Conservation (phyloP, 139 green algal genomes). For the Asterochloris sp. region DNA sequence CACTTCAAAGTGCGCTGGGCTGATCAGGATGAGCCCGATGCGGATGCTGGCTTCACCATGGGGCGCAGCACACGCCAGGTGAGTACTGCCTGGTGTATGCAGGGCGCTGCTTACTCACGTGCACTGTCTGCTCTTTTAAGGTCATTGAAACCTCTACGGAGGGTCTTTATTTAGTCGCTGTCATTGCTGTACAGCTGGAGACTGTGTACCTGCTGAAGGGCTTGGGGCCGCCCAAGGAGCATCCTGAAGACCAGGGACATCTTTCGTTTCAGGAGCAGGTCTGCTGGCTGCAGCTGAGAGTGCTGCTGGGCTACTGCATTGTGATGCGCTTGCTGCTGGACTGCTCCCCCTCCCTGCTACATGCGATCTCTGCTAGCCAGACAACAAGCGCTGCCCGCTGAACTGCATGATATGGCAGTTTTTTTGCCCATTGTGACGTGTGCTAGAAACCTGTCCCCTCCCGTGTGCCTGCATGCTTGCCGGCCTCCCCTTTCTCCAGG, state of each 20-base stretch:
- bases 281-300: background rate
- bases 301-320: too few relatives aligned
- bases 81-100: background rate
- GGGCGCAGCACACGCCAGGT: slow-evolving; percentile 2
- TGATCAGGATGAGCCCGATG: background rate
- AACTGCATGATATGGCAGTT: too few relatives aligned
- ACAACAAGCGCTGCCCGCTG: too few relatives aligned
- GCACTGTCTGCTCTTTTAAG: too few relatives aligned
- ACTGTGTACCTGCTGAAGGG: slow-evolving; percentile 30
- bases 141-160: too few relatives aligned
- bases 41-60: slow-evolving; percentile 1
- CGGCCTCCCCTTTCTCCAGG: background rate
- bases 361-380: too few relatives aligned
- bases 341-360: too few relatives aligned
- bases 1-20: background rate
- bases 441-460: background rate
- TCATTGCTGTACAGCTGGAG: slow-evolving; percentile 23
- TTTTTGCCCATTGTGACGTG: too few relatives aligned
- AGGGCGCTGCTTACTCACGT: too few relatives aligned
- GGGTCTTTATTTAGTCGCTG: too few relatives aligned
- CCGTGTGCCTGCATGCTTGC: background rate
- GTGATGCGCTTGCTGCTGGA: too few relatives aligned
- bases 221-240: slow-evolving; percentile 24
- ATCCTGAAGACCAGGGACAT: background rate
- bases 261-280: slow-evolving; percentile 20